These are phyloP conservation scores for Bassia scoparia DNA, from an alignment of 148 eudicot genomes.

Conservation along the genomic window DNA sequence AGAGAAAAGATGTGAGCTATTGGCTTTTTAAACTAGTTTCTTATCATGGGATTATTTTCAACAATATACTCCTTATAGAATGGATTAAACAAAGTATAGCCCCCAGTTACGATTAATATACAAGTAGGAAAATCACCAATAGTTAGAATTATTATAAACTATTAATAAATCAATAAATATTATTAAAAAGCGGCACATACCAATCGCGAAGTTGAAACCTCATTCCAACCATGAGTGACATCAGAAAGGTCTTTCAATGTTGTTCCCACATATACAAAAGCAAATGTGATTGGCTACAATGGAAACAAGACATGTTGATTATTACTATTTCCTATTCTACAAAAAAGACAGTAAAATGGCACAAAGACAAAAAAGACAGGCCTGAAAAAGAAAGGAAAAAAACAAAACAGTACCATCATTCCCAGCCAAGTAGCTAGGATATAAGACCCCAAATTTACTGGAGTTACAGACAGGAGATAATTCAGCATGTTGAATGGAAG, in stretches of 20 bases:
- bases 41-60: no score
- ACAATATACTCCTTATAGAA: no score
- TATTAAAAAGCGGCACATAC: slow-evolving; percentile 41
- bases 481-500: slow-evolving; percentile 96
- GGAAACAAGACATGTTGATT: background rate
- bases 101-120: no score
- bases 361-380: slow-evolving; percentile 3
- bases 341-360: background rate
- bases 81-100: no score
- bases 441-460: slow-evolving; percentile 65
- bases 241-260: slow-evolving; percentile 88
- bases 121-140: no score
- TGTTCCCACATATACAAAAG: slow-evolving; percentile 86
- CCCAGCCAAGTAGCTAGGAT: slow-evolving; percentile 95
- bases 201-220: slow-evolving; percentile 72
- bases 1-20: no score
- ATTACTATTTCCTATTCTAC: background rate
- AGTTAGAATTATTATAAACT: background rate
- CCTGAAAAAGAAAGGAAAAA: background rate
- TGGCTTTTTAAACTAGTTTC: no score
- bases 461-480: slow-evolving; percentile 90
- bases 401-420: slow-evolving; percentile 66
- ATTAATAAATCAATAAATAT: background rate
- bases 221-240: slow-evolving; percentile 86
- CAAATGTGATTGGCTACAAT: slow-evolving; percentile 86